A percentile compares a stretch with the other conserved stretches of the same genome.
phyloP scores from a whole-genome alignment of 768 basidiomycete genomes.

The Paxillus rubicundulus region DNA sequence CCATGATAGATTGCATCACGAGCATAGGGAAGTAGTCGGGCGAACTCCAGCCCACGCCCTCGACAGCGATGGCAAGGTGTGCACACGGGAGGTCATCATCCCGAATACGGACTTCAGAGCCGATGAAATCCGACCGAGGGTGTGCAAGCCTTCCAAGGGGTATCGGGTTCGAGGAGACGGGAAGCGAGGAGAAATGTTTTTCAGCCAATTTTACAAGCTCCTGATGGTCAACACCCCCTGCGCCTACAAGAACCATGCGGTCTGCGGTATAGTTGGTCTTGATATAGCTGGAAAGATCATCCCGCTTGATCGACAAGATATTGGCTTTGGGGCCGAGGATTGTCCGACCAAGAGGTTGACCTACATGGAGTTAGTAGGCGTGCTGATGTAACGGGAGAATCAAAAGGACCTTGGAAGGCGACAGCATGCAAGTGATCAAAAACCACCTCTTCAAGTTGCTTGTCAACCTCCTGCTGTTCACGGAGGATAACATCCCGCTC shows the following conservation, averaged over 20 bases:
- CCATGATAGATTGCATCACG: constrained; percentile 92
- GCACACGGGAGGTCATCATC: constrained; percentile 89
- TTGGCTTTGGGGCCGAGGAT: constrained; percentile 96
- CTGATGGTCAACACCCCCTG: constrained; percentile 90
- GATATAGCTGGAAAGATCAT: constrained; percentile 89
- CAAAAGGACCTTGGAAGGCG: constrained; percentile 81
- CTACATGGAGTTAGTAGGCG: too few species aligned
- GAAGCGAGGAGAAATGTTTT: constrained; percentile 87
- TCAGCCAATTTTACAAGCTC: constrained; percentile 94
- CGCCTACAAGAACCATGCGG: constrained; percentile 97
- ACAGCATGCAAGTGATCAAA: constrained; percentile 97
- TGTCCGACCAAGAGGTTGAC: constrained; percentile 60
- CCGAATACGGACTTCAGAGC: constrained; percentile 92
- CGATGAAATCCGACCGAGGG: constrained; percentile 79
- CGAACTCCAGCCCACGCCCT: constrained; percentile 96
- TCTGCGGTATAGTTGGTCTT: constrained; percentile 98
- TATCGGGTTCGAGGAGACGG: constrained; percentile 51
- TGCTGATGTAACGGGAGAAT: constrained; percentile 1
- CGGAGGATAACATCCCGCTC: constrained; percentile 95
- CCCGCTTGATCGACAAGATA: constrained; percentile 91
- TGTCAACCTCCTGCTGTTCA: constrained; percentile 98
- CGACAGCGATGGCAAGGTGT: constrained; percentile 94
- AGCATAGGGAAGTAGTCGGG: constrained; percentile 99
- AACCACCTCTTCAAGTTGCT: constrained; percentile 96
- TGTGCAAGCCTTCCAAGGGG: constrained; percentile 80